These are phyloP conservation scores for Blepharisma japonicum DNA, from an alignment of 73 alveolate species.

Conservation along the genomic window DNA sequence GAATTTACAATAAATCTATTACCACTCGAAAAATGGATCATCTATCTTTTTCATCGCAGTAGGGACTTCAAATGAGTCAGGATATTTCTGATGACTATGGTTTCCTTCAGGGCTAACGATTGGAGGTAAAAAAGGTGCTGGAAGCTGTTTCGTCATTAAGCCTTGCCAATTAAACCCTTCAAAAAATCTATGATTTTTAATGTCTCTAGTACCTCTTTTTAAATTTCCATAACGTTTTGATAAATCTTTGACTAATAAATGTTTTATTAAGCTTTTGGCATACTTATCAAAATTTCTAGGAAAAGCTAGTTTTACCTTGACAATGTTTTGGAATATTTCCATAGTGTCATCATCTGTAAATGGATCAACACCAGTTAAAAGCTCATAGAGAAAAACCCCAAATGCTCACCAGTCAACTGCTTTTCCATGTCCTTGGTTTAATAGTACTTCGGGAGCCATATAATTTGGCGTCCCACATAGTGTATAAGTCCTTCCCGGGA, in stretches of 20 bases:
- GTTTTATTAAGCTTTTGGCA: conserved; percentile 84
- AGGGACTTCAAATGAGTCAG: conserved; percentile 76
- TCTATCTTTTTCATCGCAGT: conserved; percentile 70
- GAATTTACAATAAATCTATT: neutral
- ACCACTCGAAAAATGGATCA: conserved; percentile 89
- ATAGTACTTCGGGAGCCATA: conserved; percentile 96
- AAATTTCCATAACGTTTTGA: conserved; percentile 74
- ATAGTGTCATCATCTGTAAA: conserved; percentile 85
- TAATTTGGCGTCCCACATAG: conserved; percentile 98
- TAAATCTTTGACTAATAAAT: conserved; percentile 66
- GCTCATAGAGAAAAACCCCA: conserved; percentile 78
- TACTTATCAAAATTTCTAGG: conserved; percentile 76
- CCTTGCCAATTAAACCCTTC: conserved; percentile 74
- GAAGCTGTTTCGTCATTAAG: conserved; percentile 51
- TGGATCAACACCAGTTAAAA: conserved; percentile 86
- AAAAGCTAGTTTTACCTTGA: conserved; percentile 72
- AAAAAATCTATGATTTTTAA: conserved; percentile 74
- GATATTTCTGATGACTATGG: conserved; percentile 69
- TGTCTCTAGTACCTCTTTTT: conserved; percentile 72
- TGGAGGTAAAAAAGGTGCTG: conserved; percentile 74
- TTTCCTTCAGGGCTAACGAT: conserved; percentile 70
- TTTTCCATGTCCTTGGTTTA: conserved; percentile 95
- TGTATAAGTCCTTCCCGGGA: conserved; percentile 92
- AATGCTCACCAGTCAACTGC: conserved; percentile 96
- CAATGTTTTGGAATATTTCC: conserved; percentile 73